Conservation (phyloP, 345 rosid genomes). For the Murraya koenigii region DNA sequence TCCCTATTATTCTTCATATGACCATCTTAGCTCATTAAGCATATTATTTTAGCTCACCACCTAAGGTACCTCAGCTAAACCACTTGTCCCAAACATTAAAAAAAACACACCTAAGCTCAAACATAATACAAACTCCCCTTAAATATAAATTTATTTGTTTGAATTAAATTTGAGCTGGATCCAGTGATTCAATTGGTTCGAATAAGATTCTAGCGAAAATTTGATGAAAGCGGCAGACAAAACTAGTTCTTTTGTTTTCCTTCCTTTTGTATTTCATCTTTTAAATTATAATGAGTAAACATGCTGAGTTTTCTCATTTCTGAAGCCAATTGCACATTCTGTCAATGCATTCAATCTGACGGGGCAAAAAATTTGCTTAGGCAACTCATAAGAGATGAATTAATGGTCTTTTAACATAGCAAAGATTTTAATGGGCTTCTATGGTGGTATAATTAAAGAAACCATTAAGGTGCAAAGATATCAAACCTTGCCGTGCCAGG, state of each 20-base stretch:
- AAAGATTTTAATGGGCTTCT: not conserved
- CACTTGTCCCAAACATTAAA: too few relatives aligned
- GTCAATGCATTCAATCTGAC: not conserved
- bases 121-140: too few relatives aligned
- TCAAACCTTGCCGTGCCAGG: slow-evolving; percentile 96
- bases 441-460: not conserved
- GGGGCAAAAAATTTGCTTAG: not conserved
- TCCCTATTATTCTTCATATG: too few relatives aligned
- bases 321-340: not conserved
- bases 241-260: not conserved
- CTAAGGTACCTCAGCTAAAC: too few relatives aligned
- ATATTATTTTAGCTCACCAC: too few relatives aligned
- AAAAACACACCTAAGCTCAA: too few relatives aligned
- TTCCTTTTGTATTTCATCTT: not conserved
- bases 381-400: not conserved
- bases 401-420: not conserved
- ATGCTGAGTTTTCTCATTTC: not conserved
- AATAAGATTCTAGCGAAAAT: too few relatives aligned
- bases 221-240: too few relatives aligned
- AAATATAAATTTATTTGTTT: too few relatives aligned
- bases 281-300: not conserved
- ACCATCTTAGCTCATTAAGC: too few relatives aligned
- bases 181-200: too few relatives aligned
- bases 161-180: too few relatives aligned
- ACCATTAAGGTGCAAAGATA: slow-evolving; percentile 12